Conservation (phyloP, 257 asterid genomes). For the Penstemon eatonii region DNA sequence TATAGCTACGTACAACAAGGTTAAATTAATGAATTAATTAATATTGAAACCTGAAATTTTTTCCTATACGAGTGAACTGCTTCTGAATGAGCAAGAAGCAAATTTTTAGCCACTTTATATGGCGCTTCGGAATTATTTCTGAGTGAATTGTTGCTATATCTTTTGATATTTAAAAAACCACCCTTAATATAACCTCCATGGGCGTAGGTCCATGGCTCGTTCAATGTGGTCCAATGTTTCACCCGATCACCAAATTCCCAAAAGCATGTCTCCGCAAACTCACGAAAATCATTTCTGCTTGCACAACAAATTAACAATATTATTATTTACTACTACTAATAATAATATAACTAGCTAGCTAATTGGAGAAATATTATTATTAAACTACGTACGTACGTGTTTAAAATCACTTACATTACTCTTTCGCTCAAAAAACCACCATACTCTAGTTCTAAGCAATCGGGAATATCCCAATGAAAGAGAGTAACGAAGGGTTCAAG, state of each 20-base stretch:
- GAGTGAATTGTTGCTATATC: background rate
- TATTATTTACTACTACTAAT: no score
- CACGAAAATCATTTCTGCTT: slow-evolving; percentile 35
- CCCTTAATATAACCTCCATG: background rate
- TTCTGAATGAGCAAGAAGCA: slow-evolving; percentile 48
- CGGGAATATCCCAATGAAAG: slow-evolving; percentile 48
- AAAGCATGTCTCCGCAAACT: slow-evolving; percentile 35
- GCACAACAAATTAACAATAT: no score
- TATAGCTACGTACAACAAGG: no score
- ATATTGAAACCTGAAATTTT: slow-evolving; percentile 35
- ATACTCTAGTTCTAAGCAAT: slow-evolving; percentile 36
- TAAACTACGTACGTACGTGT: no score
- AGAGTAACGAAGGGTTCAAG: slow-evolving; percentile 32
- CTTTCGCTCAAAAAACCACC: slow-evolving; percentile 32
- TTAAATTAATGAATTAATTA: no score
- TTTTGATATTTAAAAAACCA: background rate
- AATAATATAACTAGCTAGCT: no score
- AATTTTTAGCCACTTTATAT: slow-evolving; percentile 46
- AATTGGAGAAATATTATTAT: no score
- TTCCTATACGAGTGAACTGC: slow-evolving; percentile 40
- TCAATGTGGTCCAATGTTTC: slow-evolving; percentile 38
- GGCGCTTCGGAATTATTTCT: slow-evolving; percentile 34
- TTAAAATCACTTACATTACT: background rate
- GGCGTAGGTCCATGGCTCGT: slow-evolving; percentile 42
- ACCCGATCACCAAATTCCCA: slow-evolving; percentile 47